Evolutionary conservation across 768 basidiomycete species (phyloP), one percentile per base, ranked within the genome.

Genomic region (Hypholoma fasciculare): DNA sequence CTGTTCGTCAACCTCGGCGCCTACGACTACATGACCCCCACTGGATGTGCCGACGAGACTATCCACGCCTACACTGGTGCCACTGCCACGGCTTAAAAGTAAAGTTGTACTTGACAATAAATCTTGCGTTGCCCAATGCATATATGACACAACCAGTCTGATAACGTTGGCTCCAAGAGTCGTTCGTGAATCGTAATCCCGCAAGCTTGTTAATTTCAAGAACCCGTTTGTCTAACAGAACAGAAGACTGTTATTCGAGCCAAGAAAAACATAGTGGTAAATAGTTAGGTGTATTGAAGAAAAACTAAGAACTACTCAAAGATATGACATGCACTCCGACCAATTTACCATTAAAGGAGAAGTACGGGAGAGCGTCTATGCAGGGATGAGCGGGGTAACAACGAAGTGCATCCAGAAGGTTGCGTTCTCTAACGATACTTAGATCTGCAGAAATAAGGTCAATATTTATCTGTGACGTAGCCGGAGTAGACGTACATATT

Each of bases 401-500:
- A 12, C 27, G 48, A 51, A 47, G 34, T 43, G 39, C 14, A n/a
- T 23, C 40, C 40, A 17, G 40, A 56, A 63, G 51, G 66, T 12
- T 56, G 46, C 23, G n/a, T 49, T 23, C 38, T 52, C 38, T 39
- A 23, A 40, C 6, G 20, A 56, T 52, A 66, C 63, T 76, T 71
- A 80, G 65, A 80, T 78, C 78, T 80, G 40, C 16, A 27, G 51
- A 16, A 30, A 55, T 49, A 23, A 0, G 9, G 26, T 49, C 23
- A 49, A 23, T n/a, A 38, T 20, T 34, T 62, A 17, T 63, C 54
- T 52, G 50, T 23, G 48, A 14, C 38, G 27, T 20, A n/a, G 42
- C 30, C 39, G 23, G 34, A 36, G n/a, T 26, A 47, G 39, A 77
- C 90, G 65, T 71, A 96, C 94, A 77, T 97, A 97, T 96, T 96